Evolutionary conservation across 2,329 filamentous ascomycete genomes (phyloP).

Genomic region (Peltaster fructicola): DNA sequence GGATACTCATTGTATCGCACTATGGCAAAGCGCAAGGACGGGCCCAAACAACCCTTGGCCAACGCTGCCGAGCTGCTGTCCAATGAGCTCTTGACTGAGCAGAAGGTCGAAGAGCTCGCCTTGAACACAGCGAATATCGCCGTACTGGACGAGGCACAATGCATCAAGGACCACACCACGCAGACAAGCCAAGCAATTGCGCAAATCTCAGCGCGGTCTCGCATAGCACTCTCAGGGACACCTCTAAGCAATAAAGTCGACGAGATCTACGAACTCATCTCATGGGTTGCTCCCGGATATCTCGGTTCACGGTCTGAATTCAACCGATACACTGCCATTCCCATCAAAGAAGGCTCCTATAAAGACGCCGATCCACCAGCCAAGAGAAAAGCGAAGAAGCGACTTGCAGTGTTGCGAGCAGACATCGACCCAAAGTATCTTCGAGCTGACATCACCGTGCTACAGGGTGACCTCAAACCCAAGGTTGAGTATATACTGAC

Average conservation of each 20-base stretch:
- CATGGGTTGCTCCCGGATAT: slow-evolving; percentile 70
- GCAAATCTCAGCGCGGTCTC: slow-evolving; percentile 46
- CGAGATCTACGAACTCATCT: slow-evolving; percentile 75
- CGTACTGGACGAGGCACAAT: slow-evolving; percentile 72
- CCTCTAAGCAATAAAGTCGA: slow-evolving; percentile 68
- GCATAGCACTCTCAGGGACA: slow-evolving; percentile 74
- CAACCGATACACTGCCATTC: slow-evolving; percentile 46
- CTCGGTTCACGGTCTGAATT: slow-evolving; percentile 55
- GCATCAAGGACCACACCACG: slow-evolving; percentile 48
- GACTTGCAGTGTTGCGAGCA: slow-evolving; percentile 51
- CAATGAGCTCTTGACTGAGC: too few relatives aligned
- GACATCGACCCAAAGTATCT: slow-evolving; percentile 64
- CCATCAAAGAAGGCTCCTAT: slow-evolving; percentile 57
- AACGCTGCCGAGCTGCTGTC: too few relatives aligned
- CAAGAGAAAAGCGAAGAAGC: slow-evolving; percentile 42
- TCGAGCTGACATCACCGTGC: slow-evolving; percentile 49
- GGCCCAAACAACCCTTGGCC: too few relatives aligned
- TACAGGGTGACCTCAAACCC: slow-evolving; percentile 48
- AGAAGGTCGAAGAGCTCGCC: too few relatives aligned
- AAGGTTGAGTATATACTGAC: slow-evolving; percentile 74
- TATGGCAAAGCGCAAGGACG: slow-evolving; percentile 20
- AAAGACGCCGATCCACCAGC: slow-evolving; percentile 39
- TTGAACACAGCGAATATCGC: slow-evolving; percentile 59
- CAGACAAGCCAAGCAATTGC: slow-evolving; percentile 36
- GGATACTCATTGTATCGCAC: slow-evolving; percentile 53